A percentile compares a stretch with the other conserved stretches of the same genome.
Conservation (phyloP, 2,329 filamentous ascomycete species). For the Septoria linicola region DNA sequence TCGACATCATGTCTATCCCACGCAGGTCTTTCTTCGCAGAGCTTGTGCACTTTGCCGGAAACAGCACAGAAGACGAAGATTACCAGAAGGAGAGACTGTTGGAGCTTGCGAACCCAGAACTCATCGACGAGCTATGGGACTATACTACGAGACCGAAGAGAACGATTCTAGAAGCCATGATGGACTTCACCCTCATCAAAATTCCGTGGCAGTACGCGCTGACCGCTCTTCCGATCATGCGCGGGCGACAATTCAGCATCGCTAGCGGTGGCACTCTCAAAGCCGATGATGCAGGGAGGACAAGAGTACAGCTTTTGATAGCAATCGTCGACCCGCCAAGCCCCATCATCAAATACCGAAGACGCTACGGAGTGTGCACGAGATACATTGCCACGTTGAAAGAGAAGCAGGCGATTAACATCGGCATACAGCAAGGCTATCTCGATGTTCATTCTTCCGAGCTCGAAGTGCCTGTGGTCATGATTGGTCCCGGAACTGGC, state of each 20-base stretch:
- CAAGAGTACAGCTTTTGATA: conserved; percentile 38
- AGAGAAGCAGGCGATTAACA: conserved; percentile 57
- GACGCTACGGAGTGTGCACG: conserved; percentile 85
- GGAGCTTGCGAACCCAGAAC: conserved; percentile 77
- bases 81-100: conserved; percentile 74
- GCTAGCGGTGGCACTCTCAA: conserved; percentile 64
- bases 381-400: conserved; percentile 72
- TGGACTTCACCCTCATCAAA: conserved; percentile 82
- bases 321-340: conserved; percentile 40
- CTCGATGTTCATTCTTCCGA: conserved; percentile 51
- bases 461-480: conserved; percentile 61
- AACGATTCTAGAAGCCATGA: conserved; percentile 86
- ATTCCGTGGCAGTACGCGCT: conserved; percentile 73
- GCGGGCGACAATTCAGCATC: conserved; percentile 92
- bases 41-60: conserved; percentile 71
- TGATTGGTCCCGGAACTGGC: conserved; percentile 83
- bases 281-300: conserved; percentile 23
- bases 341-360: conserved; percentile 85
- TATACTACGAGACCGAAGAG: conserved; percentile 89
- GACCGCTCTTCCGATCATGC: conserved; percentile 74
- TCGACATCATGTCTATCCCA: conserved; percentile 89
- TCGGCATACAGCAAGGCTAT: conserved; percentile 58
- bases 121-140: conserved; percentile 89
- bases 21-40: conserved; percentile 80
- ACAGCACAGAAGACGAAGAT: conserved; percentile 52